phyloP scores from a whole-genome alignment of 2,329 filamentous ascomycete genomes.

The Taxawa tesnikishii region DNA sequence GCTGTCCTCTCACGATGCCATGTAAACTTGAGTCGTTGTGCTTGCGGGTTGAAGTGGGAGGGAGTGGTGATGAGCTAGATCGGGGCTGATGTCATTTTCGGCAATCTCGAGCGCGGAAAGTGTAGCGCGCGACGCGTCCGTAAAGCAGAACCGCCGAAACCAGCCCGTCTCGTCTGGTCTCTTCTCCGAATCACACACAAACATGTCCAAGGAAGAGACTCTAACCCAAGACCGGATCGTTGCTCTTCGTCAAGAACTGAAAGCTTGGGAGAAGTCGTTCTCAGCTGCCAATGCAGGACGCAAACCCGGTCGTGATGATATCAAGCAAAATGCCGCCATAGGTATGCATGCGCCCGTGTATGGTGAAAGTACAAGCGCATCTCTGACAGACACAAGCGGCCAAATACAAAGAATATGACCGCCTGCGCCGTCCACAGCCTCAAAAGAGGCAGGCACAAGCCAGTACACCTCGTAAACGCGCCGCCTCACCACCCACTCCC shows the following conservation, averaged over 20 bases:
- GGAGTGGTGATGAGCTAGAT: too few species aligned
- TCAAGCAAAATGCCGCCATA: slow-evolving; percentile 60
- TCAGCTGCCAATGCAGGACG: slow-evolving; percentile 47
- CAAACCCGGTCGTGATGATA: slow-evolving; percentile 62
- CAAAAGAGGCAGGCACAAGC: slow-evolving; percentile 1
- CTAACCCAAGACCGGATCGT: slow-evolving; percentile 2
- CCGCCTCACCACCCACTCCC: slow-evolving; percentile 4
- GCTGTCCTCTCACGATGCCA: too few species aligned
- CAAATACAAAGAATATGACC: slow-evolving; percentile 70
- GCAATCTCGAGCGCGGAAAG: too few species aligned
- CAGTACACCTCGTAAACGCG: neutral
- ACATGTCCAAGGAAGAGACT: too few species aligned
- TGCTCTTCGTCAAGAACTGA: slow-evolving; percentile 53
- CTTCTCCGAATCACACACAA: too few species aligned
- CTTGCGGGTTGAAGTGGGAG: too few species aligned
- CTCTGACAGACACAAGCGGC: slow-evolving; percentile 33
- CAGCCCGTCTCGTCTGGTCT: too few species aligned
- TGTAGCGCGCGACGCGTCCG: too few species aligned
- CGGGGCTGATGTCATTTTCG: too few species aligned
- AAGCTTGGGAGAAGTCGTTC: slow-evolving; percentile 63
- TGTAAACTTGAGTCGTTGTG: too few species aligned
- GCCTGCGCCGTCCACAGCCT: slow-evolving; percentile 31
- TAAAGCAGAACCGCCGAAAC: too few species aligned
- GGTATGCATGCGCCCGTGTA: slow-evolving; percentile 37
- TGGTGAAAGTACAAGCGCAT: slow-evolving; percentile 1